Evolutionary conservation across 495 filamentous ascomycete genomes (phyloP).

Genomic region (Hypoxylon subgilvum): DNA sequence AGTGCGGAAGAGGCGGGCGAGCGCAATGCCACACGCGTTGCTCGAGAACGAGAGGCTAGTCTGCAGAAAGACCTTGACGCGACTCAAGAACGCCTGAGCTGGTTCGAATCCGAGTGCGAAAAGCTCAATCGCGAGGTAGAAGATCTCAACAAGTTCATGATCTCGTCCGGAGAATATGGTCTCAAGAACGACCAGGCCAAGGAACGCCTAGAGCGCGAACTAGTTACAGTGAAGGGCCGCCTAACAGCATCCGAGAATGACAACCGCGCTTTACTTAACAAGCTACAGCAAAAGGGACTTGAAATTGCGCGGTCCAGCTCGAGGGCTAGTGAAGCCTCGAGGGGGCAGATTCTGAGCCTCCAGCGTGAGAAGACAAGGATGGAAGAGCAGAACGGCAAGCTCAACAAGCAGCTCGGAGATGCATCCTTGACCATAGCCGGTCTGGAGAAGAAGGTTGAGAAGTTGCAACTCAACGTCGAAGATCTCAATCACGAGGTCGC

Average conservation of each 20-base stretch:
- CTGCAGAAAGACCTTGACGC: conserved; percentile 79
- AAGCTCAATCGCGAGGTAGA: conserved; percentile 77
- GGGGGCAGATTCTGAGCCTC: conserved; percentile 74
- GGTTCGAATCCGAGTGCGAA: conserved; percentile 75
- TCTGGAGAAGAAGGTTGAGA: conserved; percentile 95
- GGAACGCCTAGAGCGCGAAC: conserved; percentile 86
- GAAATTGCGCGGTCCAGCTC: conserved; percentile 93
- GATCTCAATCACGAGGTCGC: conserved; percentile 94
- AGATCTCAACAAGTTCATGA: conserved; percentile 79
- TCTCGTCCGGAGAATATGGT: conserved; percentile 86
- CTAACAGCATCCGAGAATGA: conserved; percentile 95
- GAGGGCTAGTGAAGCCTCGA: conserved; percentile 81
- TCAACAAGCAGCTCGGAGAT: conserved; percentile 86
- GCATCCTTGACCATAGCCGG: conserved; percentile 82
- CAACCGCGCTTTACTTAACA: conserved; percentile 92
- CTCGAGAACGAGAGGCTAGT: conserved; percentile 80
- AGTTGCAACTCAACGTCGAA: conserved; percentile 84
- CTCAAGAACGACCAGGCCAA: conserved; percentile 90
- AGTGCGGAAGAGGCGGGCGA: conserved; percentile 83
- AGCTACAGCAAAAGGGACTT: conserved; percentile 96
- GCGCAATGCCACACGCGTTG: conserved; percentile 74
- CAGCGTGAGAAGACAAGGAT: conserved; percentile 84
- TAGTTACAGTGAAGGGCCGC: conserved; percentile 90
- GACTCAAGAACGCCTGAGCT: conserved; percentile 70
- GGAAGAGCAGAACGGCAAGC: conserved; percentile 81